phyloP scores from a whole-genome alignment of 2,329 filamentous ascomycete genomes.

The Sporothrix sp. region DNA sequence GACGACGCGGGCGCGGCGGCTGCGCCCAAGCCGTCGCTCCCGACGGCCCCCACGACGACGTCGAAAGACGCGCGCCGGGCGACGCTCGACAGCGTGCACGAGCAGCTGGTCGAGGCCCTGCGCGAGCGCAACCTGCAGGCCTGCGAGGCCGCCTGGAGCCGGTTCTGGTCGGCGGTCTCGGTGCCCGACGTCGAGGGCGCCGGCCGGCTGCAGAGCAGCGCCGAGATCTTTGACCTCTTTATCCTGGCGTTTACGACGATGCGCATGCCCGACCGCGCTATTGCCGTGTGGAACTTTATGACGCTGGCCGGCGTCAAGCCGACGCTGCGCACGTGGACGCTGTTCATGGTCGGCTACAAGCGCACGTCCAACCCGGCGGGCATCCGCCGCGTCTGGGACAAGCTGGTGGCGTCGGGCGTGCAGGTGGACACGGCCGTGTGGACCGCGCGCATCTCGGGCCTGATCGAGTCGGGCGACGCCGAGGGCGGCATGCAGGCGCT shows the following conservation, averaged over 20 bases:
- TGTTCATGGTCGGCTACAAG: slow-evolving; percentile 63
- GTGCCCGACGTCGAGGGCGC: slow-evolving; percentile 16
- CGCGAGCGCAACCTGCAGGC: slow-evolving; percentile 19
- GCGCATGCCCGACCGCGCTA: slow-evolving; percentile 22
- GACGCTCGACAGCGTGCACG: slow-evolving; percentile 17
- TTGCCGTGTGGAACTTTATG: slow-evolving; percentile 34
- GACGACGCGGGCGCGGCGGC: neutral
- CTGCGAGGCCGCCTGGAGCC: slow-evolving; percentile 22
- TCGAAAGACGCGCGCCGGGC: neutral
- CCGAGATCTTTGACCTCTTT: slow-evolving; percentile 26
- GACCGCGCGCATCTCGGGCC: slow-evolving; percentile 58
- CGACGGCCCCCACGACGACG: neutral
- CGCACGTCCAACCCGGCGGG: slow-evolving; percentile 47
- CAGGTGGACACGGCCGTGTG: slow-evolving; percentile 57
- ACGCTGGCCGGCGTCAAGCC: slow-evolving; percentile 42
- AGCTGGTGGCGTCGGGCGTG: slow-evolving; percentile 47
- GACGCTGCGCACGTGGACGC: slow-evolving; percentile 57
- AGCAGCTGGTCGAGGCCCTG: slow-evolving; percentile 23
- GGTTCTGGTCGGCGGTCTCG: slow-evolving; percentile 22
- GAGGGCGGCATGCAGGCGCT: slow-evolving; percentile 53
- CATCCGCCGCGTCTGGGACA: slow-evolving; percentile 57
- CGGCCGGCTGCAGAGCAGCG: slow-evolving; percentile 14
- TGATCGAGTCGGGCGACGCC: slow-evolving; percentile 46
- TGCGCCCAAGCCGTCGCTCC: no score
- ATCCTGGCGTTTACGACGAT: slow-evolving; percentile 27